A percentile compares a stretch with the other conserved stretches of the same genome.
Conservation (phyloP, 257 asterid genomes). For the Voacanga thouarsii region DNA sequence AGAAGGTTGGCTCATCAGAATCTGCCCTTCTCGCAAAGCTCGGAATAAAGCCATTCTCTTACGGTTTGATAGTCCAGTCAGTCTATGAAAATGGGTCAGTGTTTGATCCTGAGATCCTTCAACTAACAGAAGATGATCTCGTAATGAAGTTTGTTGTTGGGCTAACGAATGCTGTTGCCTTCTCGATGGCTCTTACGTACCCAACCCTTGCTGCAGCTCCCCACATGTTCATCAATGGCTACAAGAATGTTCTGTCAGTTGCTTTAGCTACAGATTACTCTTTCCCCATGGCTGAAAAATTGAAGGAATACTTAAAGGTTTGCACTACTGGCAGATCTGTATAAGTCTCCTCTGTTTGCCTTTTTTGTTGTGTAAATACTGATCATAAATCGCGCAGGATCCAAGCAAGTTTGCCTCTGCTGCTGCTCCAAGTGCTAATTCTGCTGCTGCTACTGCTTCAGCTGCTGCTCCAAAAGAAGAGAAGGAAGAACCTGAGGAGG, state of each 20-base stretch:
- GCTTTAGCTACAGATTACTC: conserved; percentile 31
- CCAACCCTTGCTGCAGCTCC: conserved; percentile 34
- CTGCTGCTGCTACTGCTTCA: conserved; percentile 3
- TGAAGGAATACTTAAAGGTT: conserved; percentile 32
- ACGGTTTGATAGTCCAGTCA: conserved; percentile 32
- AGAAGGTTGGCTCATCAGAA: conserved; percentile 40
- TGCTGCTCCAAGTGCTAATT: conserved; percentile 13
- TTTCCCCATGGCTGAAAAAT: conserved; percentile 32
- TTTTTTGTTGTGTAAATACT: neutral
- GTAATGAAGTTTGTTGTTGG: conserved; percentile 25
- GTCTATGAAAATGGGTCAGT: conserved; percentile 38
- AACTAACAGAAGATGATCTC: conserved; percentile 35
- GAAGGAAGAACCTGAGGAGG: conserved; percentile 33
- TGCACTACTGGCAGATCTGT: neutral
- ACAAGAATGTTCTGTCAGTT: conserved; percentile 35
- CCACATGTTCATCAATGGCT: conserved; percentile 33
- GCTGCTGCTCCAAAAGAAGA: conserved; percentile 21
- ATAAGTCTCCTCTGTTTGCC: neutral
- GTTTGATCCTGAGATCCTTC: conserved; percentile 32
- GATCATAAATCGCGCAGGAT: conserved; percentile 18
- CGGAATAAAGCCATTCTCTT: conserved; percentile 39
- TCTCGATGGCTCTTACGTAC: conserved; percentile 23
- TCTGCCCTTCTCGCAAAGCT: conserved; percentile 39
- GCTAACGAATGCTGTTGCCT: conserved; percentile 20
- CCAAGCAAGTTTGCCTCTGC: conserved; percentile 28